Evolutionary conservation across 345 rosid species (phyloP).

Genomic region (Noccaea caerulescens): DNA sequence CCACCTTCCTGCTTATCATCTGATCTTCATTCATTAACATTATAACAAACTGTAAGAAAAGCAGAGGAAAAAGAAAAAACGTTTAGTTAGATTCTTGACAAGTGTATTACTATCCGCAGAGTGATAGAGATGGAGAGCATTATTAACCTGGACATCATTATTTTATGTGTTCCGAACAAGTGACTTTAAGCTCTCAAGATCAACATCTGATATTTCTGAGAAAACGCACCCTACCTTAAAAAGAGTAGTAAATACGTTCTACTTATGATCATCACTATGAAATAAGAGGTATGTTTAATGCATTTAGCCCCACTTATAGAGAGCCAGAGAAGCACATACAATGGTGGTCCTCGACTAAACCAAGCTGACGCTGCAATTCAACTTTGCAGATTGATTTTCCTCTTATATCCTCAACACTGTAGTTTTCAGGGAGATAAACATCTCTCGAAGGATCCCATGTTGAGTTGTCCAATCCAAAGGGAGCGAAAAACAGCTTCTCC

Average conservation of each 20-base stretch:
- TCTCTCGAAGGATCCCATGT: slow-evolving; percentile 73
- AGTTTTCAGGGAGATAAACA: slow-evolving; percentile 63
- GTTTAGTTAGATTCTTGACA: neutral
- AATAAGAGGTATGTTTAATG: slow-evolving; percentile 6
- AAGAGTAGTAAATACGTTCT: slow-evolving; percentile 6
- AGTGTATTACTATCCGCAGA: slow-evolving; percentile 3
- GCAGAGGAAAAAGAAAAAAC: neutral
- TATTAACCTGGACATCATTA: slow-evolving; percentile 56
- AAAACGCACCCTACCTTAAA: slow-evolving; percentile 67
- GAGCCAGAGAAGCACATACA: slow-evolving; percentile 48
- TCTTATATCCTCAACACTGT: slow-evolving; percentile 55
- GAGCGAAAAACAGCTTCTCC: slow-evolving; percentile 68
- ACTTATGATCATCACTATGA: slow-evolving; percentile 1
- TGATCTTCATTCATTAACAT: slow-evolving; percentile 49
- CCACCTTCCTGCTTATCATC: slow-evolving; percentile 40
- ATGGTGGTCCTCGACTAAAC: slow-evolving; percentile 49
- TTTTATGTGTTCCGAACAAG: slow-evolving; percentile 42
- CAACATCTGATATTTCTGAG: slow-evolving; percentile 55
- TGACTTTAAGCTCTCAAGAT: slow-evolving; percentile 55
- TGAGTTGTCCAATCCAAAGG: slow-evolving; percentile 60
- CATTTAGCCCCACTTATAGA: neutral
- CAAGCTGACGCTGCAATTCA: slow-evolving; percentile 56
- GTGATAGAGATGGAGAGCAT: slow-evolving; percentile 22
- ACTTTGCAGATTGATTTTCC: slow-evolving; percentile 68
- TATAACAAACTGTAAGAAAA: slow-evolving; percentile 57